Conservation (phyloP, 306 rosid genomes). For the Macrotyloma uniflorum region DNA sequence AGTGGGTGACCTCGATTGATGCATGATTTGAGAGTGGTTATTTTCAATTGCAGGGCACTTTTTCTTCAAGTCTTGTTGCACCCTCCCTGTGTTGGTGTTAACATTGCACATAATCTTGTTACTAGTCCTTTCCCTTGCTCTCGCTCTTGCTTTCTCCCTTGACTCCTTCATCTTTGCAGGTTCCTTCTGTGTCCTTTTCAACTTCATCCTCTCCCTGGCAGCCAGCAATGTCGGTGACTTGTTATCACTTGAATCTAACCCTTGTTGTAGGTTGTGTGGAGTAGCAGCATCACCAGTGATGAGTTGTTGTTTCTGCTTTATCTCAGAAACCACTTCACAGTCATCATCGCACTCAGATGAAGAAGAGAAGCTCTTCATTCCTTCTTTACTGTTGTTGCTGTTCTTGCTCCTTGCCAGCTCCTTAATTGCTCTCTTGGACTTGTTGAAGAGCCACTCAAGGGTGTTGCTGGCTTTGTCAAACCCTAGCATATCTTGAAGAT, state of each 20-base stretch:
- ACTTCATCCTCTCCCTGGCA: slow-evolving; percentile 30
- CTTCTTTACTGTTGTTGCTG: slow-evolving; percentile 28
- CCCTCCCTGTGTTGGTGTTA: not conserved
- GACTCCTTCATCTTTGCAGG: slow-evolving; percentile 58
- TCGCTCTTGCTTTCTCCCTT: slow-evolving; percentile 83
- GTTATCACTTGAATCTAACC: slow-evolving; percentile 21
- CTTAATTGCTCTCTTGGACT: slow-evolving; percentile 73
- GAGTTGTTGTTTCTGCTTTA: slow-evolving; percentile 34
- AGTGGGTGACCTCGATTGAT: slow-evolving; percentile 28
- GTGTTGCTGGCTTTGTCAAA: slow-evolving; percentile 93
- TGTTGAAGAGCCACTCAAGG: slow-evolving; percentile 87
- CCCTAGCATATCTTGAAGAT: slow-evolving; percentile 97
- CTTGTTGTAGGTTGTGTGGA: slow-evolving; percentile 22
- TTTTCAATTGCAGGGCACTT: slow-evolving; percentile 32
- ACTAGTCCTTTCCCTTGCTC: slow-evolving; percentile 84
- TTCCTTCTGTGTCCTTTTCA: slow-evolving; percentile 44
- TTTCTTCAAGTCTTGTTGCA: slow-evolving; percentile 35
- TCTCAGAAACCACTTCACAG: slow-evolving; percentile 36
- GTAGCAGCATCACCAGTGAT: not conserved
- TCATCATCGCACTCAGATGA: slow-evolving; percentile 49
- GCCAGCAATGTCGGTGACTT: not conserved
- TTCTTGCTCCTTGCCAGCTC: slow-evolving; percentile 48
- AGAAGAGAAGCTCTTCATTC: slow-evolving; percentile 38
- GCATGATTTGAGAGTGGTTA: slow-evolving; percentile 25
- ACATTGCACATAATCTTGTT: slow-evolving; percentile 51